Evolutionary conservation across 2,329 filamentous ascomycete species (phyloP).

Genomic region (Balansia obtecta): DNA sequence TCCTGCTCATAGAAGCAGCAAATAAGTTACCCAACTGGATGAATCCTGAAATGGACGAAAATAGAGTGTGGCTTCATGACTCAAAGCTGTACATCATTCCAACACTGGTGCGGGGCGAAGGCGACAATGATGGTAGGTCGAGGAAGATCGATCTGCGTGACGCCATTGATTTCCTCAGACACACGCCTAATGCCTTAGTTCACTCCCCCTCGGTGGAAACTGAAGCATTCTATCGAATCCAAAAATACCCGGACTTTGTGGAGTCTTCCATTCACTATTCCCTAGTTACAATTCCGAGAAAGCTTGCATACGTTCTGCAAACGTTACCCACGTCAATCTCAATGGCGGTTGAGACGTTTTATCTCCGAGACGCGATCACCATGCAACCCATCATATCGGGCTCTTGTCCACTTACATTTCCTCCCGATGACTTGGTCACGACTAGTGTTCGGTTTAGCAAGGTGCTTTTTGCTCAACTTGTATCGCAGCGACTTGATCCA

Average conservation of each 20-base stretch:
- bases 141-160: slow-evolving; percentile 45
- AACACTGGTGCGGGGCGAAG: slow-evolving; percentile 20
- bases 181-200: slow-evolving; percentile 45
- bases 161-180: slow-evolving; percentile 48
- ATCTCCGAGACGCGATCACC: slow-evolving; percentile 70
- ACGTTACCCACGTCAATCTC: slow-evolving; percentile 63
- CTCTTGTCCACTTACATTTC: slow-evolving; percentile 46
- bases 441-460: slow-evolving; percentile 74
- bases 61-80: slow-evolving; percentile 79
- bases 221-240: slow-evolving; percentile 81
- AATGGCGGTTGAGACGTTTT: slow-evolving; percentile 81
- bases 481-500: slow-evolving; percentile 69
- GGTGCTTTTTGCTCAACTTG: slow-evolving; percentile 81
- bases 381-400: slow-evolving; percentile 54
- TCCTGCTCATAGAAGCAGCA: slow-evolving; percentile 87
- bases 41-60: slow-evolving; percentile 77
- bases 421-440: slow-evolving; percentile 66
- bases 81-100: slow-evolving; percentile 67
- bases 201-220: slow-evolving; percentile 66
- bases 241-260: slow-evolving; percentile 72
- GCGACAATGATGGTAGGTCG: background rate
- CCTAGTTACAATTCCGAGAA: slow-evolving; percentile 63
- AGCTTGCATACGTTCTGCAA: slow-evolving; percentile 68
- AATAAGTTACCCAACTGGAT: slow-evolving; percentile 81
- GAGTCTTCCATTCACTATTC: slow-evolving; percentile 63